Evolutionary conservation across 2,329 filamentous ascomycete species (phyloP), one percentile per base, ranked within the genome.

Genomic region (Cryphonectria japonica): DNA sequence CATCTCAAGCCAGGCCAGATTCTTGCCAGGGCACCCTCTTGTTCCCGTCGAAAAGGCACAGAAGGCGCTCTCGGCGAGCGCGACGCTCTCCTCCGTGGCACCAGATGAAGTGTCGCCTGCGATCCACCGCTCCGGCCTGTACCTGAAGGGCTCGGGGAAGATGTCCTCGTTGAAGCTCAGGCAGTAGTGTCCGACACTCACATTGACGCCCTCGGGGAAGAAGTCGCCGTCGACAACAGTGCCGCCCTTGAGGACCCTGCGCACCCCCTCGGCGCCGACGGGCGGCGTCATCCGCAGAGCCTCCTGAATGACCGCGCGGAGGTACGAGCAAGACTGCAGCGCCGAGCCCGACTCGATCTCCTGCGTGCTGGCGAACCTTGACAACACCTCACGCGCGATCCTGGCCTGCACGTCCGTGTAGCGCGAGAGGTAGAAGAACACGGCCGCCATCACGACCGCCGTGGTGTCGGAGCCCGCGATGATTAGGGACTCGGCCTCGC

Each of bases 221-320:
- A 68, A 70, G 57, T 68, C 64, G 37, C 69, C 65, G 65, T 68
- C 69, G 46, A 70, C 59, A 32, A 70, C 57, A n/a, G 59, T 70
- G 46, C 69, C 69, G 32, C 69, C 69, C 59, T 37, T 46, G 57
- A 68, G 43, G 4, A 70, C 57, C 69, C 52, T 61, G 37, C 69
- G 69, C 14, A 39, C 34, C 19, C 39, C 57, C 43, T 70, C 69
- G 22, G 69, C 69, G n/a, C 57, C 59, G 6, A 79, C 77, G 5
- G 77, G 78, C 1, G 76, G 76, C 72, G 76, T 76, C 62, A 80
- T 67, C n/a, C 78, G 74, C 3, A 79, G 71, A 2, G 75, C 71
- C 67, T 80, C 77, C 37, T 77, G 75, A 29, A 80, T 76, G n/a
- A 77, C 74, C 22, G 77, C 77, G 57, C 74, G 72, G 2, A 79